Base-by-base conservation (phyloP, 2,329 filamentous ascomycete genomes). In the Calonectria henricotiae region DNA sequence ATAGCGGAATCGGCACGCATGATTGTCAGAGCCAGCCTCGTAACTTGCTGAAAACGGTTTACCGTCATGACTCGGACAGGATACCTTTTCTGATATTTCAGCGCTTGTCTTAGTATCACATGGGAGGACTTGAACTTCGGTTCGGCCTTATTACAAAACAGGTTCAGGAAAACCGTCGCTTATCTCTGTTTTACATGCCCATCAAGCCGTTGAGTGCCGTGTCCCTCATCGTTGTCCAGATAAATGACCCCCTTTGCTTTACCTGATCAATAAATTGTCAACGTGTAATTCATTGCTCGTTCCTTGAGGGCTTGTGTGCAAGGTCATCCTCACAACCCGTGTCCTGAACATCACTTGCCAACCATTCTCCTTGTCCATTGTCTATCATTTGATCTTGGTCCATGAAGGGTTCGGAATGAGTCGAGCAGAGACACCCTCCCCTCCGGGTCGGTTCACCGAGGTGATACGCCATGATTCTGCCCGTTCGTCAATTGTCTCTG, bases 341-440 rank as follows among this genome's bases (percentile, higher is more conserved):
- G 12, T 39, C 11, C 20, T 39, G 12, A 4, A 8, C 32, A 37
- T 17, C 23, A 32, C 11, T 39, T 39, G 32, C 11, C 32, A 17
- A 32, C 11, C 12, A 4, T 25, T 41, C 20, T 32, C 25, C 25
- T 23, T 58, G 35, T 17, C 51, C 51, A 25, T 7, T 25, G 7
- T n/a, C 15, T 12, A 20, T 49, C 11, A 2, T 17, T 4, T n/a
- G 30, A 39, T 13, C 32, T 8, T 63, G 13, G 44, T 9, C 7
- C 20, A 11, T 30, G 20, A 44, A 13, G 11, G 9, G 32, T 13
- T 25, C 12, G 32, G 23, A 32, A 67, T 67, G 64, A 62, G 64
- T 51, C 64, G 64, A 25, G 55, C 32, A n/a, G 17, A 51, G 41
- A 67, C 64, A 11, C 64, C 64, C n/a, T 61, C 64, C 11, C 58